Percentiles rank a stretch among this genome's conserved stretches.
phyloP scores from a whole-genome alignment of 352 stramenopile species.

The Thalassiosira mediterranea region DNA sequence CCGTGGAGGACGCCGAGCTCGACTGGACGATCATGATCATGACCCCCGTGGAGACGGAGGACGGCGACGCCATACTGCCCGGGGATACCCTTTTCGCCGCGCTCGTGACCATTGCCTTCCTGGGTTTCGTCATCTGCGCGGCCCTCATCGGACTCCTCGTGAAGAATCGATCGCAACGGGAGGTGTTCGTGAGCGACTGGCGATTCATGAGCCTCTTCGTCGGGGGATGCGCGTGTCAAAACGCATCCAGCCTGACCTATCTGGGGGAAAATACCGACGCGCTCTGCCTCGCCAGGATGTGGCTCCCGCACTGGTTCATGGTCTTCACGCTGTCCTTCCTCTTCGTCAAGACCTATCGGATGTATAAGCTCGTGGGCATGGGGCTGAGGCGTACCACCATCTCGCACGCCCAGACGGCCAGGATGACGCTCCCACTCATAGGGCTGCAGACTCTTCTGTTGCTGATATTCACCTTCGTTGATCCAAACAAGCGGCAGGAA shows the following conservation, averaged over 20 bases:
- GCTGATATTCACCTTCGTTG: slow-evolving; percentile 52
- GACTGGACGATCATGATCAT: slow-evolving; percentile 51
- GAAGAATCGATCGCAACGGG: slow-evolving; percentile 21
- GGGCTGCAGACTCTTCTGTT: slow-evolving; percentile 39
- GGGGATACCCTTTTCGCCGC: slow-evolving; percentile 32
- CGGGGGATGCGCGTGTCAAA: slow-evolving; percentile 42
- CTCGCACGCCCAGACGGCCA: slow-evolving; percentile 25
- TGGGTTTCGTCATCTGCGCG: slow-evolving; percentile 38
- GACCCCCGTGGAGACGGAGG: slow-evolving; percentile 14
- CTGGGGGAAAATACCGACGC: slow-evolving; percentile 43
- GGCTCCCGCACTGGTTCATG: slow-evolving; percentile 47
- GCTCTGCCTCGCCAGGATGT: slow-evolving; percentile 49
- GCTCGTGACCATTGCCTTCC: slow-evolving; percentile 11
- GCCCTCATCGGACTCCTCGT: slow-evolving; percentile 37
- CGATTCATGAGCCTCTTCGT: slow-evolving; percentile 58
- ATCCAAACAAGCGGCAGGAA: slow-evolving; percentile 37
- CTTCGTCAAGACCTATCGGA: slow-evolving; percentile 59
- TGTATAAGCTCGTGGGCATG: slow-evolving; percentile 47
- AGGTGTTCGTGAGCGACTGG: slow-evolving; percentile 47
- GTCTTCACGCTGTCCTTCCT: slow-evolving; percentile 37
- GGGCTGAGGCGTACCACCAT: slow-evolving; percentile 18
- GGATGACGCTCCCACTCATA: slow-evolving; percentile 51
- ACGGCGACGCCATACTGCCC: slow-evolving; percentile 16
- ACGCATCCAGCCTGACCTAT: slow-evolving; percentile 29
- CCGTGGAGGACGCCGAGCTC: slow-evolving; percentile 16